These are phyloP conservation scores for Ophiostoma montium DNA, from an alignment of 2,329 filamentous ascomycete genomes.

Conservation along the genomic window DNA sequence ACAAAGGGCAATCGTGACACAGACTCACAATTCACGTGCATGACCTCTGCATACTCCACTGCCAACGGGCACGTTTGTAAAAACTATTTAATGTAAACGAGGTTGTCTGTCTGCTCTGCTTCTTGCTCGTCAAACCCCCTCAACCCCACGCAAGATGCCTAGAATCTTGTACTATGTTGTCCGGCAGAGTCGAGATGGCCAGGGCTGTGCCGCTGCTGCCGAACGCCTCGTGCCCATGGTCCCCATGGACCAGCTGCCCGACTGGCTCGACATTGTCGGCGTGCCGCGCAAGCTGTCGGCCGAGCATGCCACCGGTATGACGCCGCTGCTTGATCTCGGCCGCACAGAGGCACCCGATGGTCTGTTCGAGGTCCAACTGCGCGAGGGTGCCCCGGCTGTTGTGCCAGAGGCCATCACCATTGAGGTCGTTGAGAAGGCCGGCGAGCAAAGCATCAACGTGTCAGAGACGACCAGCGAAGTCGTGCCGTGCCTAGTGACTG, in stretches of 20 bases:
- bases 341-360: neutral
- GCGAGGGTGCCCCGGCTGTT: neutral
- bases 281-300: conserved; percentile 27
- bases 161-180: conserved; percentile 27
- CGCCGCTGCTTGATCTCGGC: neutral
- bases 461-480: too few species aligned
- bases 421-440: neutral
- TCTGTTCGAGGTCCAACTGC: neutral
- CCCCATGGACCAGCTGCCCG: conserved; percentile 36
- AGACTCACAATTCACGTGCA: too few species aligned
- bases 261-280: conserved; percentile 28
- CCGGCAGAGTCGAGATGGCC: too few species aligned
- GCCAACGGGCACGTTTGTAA: too few species aligned
- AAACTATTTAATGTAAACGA: too few species aligned
- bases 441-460: too few species aligned
- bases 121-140: too few species aligned
- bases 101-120: too few species aligned
- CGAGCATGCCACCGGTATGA: neutral
- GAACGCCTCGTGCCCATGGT: conserved; percentile 36
- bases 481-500: too few species aligned
- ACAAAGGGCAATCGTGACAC: too few species aligned
- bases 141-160: neutral
- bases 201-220: conserved; percentile 10
- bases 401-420: neutral
- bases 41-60: too few species aligned